phyloP scores from a whole-genome alignment of 2,329 filamentous ascomycete genomes.

The Fulvia fulva region DNA sequence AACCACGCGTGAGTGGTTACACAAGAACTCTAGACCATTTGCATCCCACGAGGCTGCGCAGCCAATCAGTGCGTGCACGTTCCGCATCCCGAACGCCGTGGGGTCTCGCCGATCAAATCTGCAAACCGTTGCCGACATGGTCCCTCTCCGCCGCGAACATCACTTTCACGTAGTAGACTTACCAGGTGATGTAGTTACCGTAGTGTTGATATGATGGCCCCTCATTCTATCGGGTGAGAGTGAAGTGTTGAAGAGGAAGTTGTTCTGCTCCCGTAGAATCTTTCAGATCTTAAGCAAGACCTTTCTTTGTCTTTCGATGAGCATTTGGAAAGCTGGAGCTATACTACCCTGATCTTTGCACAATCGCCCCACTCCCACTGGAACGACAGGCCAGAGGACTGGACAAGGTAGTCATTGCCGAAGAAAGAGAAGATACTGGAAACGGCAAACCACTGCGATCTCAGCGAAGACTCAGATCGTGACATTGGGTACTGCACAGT shows the following conservation, averaged over 20 bases:
- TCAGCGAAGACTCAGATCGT: not conserved
- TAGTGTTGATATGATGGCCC: not conserved
- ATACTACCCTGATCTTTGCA: not conserved
- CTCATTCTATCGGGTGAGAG: not conserved
- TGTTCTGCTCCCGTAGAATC: not conserved
- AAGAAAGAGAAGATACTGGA: conserved; percentile 1
- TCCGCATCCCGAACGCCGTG: not conserved
- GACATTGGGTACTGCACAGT: not conserved
- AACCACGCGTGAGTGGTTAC: not conserved
- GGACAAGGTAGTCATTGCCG: not conserved
- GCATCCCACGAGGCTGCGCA: not conserved
- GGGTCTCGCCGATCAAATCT: not conserved
- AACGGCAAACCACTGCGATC: not conserved
- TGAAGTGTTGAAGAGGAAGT: not conserved
- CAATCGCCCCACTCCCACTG: not conserved
- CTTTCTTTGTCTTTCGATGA: not conserved
- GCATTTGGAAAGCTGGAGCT: not conserved
- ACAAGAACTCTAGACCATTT: not conserved
- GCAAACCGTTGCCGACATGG: not conserved
- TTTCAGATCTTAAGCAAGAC: not conserved
- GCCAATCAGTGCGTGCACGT: not conserved
- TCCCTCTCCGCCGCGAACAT: not conserved
- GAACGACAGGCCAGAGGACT: not conserved
- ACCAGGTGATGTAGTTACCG: not conserved
- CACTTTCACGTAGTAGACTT: not conserved